Evolutionary conservation across 495 filamentous ascomycete species (phyloP).

Genomic region (Hyaloscypha variabilis): DNA sequence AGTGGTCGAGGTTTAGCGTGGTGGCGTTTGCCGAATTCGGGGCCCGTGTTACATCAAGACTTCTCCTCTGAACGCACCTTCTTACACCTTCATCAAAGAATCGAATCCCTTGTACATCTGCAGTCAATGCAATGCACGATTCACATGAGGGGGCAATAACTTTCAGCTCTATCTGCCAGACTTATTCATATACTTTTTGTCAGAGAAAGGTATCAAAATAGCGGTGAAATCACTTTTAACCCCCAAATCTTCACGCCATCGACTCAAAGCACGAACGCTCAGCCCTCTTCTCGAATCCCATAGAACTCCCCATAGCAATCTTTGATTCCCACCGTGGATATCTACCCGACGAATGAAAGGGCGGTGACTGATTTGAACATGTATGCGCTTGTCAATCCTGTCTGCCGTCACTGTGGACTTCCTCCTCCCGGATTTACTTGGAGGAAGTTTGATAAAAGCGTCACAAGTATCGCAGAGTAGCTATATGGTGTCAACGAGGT

Average conservation of each 20-base stretch:
- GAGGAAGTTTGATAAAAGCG: not conserved
- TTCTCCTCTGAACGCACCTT: no score
- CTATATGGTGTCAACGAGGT: not conserved
- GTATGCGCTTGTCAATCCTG: not conserved
- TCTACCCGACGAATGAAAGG: no score
- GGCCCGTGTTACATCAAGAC: no score
- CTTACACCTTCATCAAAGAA: not conserved
- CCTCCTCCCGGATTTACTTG: not conserved
- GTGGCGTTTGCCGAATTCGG: no score
- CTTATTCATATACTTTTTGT: not conserved
- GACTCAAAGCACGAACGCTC: not conserved
- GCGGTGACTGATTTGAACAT: no score
- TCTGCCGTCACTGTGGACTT: not conserved
- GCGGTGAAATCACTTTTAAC: not conserved
- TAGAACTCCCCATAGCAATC: not conserved
- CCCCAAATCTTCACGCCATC: not conserved
- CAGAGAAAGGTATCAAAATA: not conserved
- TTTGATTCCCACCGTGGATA: no score
- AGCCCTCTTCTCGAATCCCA: not conserved
- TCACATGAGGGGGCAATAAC: not conserved
- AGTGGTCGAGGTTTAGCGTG: no score
- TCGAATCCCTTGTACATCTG: not conserved
- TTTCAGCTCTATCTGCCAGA: not conserved
- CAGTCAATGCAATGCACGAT: no score
- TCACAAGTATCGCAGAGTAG: conserved; percentile 5